Conservation (phyloP, 345 rosid genomes). For the Camelina hispida region DNA sequence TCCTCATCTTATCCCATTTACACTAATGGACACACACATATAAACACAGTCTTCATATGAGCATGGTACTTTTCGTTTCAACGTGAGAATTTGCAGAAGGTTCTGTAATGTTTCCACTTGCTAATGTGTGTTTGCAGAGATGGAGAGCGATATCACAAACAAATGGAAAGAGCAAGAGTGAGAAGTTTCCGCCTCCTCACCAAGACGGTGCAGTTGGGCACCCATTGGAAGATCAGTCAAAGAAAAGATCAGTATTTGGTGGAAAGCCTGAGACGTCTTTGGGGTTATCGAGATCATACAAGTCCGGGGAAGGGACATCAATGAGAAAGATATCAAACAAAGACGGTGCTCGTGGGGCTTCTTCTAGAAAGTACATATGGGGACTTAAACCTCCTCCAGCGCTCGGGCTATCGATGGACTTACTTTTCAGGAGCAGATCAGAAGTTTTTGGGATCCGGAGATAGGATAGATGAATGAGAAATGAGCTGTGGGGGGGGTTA, state of each 20-base stretch:
- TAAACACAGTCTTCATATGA: conserved; percentile 4
- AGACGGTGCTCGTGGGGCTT: conserved; percentile 51
- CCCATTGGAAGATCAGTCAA: conserved; percentile 46
- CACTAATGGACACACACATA: conserved; percentile 14
- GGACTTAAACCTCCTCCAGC: conserved; percentile 59
- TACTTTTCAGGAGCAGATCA: conserved; percentile 63
- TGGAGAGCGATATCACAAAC: conserved; percentile 59
- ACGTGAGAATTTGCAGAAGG: not conserved
- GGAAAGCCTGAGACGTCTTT: conserved; percentile 49
- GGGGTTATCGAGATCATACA: conserved; percentile 49
- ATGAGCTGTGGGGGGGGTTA: not conserved
- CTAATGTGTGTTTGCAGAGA: conserved; percentile 49
- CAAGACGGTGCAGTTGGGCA: conserved; percentile 84
- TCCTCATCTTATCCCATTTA: conserved; percentile 18
- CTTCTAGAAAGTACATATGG: conserved; percentile 56
- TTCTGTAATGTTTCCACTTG: not conserved
- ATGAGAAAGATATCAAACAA: conserved; percentile 51
- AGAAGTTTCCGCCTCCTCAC: conserved; percentile 97
- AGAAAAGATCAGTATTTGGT: conserved; percentile 53
- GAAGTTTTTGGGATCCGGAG: conserved; percentile 56
- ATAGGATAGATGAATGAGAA: conserved; percentile 40
- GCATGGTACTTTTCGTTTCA: not conserved
- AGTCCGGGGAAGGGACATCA: conserved; percentile 51
- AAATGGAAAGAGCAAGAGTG: conserved; percentile 84
- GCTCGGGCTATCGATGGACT: conserved; percentile 58